Evolutionary conservation across 2,329 filamentous ascomycete genomes (phyloP).

Genomic region (Penicillium palitans): DNA sequence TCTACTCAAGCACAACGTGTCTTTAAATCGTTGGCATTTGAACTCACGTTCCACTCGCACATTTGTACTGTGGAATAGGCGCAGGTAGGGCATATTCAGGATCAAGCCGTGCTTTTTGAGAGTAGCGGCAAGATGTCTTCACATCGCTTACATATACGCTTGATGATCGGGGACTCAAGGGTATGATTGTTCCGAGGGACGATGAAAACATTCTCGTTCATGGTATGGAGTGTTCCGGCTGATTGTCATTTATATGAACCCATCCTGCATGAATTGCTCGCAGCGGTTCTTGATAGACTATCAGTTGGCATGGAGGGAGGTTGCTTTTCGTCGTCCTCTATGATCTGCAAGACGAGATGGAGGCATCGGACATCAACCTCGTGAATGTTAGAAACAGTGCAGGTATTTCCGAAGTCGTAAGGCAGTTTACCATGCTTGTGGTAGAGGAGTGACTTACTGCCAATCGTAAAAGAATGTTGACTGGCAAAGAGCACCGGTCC

Average conservation of each 20-base stretch:
- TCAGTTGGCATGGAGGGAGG: not conserved
- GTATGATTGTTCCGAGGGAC: not conserved
- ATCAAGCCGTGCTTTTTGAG: not conserved
- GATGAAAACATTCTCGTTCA: not conserved
- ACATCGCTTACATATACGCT: not conserved
- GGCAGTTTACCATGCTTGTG: not conserved
- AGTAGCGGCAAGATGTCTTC: not conserved
- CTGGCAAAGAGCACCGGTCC: not conserved
- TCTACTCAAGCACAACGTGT: no score
- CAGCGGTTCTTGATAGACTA: not conserved
- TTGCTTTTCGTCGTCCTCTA: not conserved
- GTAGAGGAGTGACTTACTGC: not conserved
- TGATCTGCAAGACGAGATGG: not conserved
- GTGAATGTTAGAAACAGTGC: not conserved
- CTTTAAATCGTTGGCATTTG: not conserved
- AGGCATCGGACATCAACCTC: not conserved
- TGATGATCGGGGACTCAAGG: not conserved
- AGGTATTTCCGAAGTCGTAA: not conserved
- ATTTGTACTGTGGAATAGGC: no score
- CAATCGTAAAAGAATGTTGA: rapidly evolving
- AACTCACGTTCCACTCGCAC: not conserved
- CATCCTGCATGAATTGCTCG: not conserved
- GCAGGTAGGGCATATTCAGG: not conserved
- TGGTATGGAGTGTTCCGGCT: not conserved
- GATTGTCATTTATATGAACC: not conserved